Evolutionary conservation across 495 filamentous ascomycete genomes (phyloP), one percentile per base, ranked within the genome.

Genomic region (Clavariopsis aquatica): DNA sequence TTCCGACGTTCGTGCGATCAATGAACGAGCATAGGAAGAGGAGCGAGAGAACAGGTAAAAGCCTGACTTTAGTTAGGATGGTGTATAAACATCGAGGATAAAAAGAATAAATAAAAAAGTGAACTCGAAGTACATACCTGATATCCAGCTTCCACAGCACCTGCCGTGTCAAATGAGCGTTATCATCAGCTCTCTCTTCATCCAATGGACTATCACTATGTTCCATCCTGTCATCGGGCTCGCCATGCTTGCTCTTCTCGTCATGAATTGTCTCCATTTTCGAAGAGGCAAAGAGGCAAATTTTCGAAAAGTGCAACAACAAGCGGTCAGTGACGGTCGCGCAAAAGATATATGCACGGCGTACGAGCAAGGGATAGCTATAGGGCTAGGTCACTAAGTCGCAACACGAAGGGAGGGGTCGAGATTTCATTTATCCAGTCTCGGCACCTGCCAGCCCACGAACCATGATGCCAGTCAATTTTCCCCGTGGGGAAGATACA

Each of bases 61-160:
- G 19, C 23, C 63, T 64, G 22, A 28, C 23, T 27, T 49, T 22
- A 45, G 28, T 23, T 22, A 49, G 19, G 19, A n/a, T 15, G 23
- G 52, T n/a, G 43, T n/a, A 3, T 2, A 8, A 9, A 17, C 38
- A 43, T 8, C 38, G 38, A 20, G 31, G 20, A 29, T 5, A 15
- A 56, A 29, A 2, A 20, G 4, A 31, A 56, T 4, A 36, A 3
- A 34, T 6, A 17, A 10, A 43, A 17, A 15, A 53, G 17, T n/a
- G n/a, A n/a, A n/a, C n/a, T n/a, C n/a, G n/a, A n/a, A n/a, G n/a
- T n/a, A n/a, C n/a, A n/a, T 65, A 86, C 83, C 81, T 80, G 28
- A 78, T 78, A 71, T 85, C 83, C 26, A 84, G 70, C 67, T 85
- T 84, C 64, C 77, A 77, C 10, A 86, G 66, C 34, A 86, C 73